A percentile compares a stretch with the other conserved stretches of the same genome.
These are phyloP conservation scores for Xylariaceae sp. DNA, from an alignment of 2,329 filamentous ascomycete genomes.

Conservation along the genomic window DNA sequence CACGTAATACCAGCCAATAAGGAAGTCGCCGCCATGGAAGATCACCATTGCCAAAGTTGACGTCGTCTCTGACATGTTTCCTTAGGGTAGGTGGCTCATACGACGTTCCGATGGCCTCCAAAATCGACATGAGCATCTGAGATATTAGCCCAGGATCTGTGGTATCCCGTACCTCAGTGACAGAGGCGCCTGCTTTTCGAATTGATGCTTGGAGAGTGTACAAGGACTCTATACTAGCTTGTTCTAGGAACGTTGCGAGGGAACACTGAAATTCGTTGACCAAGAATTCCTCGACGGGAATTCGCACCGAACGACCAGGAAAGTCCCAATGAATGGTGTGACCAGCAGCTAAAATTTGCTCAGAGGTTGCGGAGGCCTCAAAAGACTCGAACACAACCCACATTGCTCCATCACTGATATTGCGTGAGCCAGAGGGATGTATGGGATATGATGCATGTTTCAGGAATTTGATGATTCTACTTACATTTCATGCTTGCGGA, in stretches of 20 bases:
- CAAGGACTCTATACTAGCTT: conserved; percentile 50
- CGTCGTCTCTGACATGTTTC: conserved; percentile 63
- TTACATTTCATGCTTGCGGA: not conserved
- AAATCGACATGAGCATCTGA: conserved; percentile 55
- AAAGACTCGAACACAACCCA: conserved; percentile 53
- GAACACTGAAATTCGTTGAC: conserved; percentile 42
- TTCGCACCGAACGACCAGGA: conserved; percentile 44
- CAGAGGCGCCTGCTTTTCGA: conserved; percentile 45
- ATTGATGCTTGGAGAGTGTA: conserved; percentile 49
- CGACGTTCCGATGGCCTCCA: conserved; percentile 49
- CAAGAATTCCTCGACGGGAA: conserved; percentile 36
- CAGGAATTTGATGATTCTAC: not conserved
- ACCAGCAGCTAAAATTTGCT: conserved; percentile 43
- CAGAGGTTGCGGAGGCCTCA: conserved; percentile 48
- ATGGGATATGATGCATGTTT: not conserved
- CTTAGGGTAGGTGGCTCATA: conserved; percentile 36
- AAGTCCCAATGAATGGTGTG: conserved; percentile 52
- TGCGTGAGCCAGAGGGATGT: not conserved
- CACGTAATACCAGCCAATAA: conserved; percentile 59
- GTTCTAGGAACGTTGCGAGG: conserved; percentile 51
- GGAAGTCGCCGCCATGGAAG: conserved; percentile 60
- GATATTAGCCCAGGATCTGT: conserved; percentile 54
- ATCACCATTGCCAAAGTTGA: conserved; percentile 43
- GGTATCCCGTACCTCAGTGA: conserved; percentile 56
- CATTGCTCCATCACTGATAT: conserved; percentile 17